These are phyloP conservation scores for Babesia bovis DNA, from an alignment of 169 alveolate genomes.

Conservation along the genomic window DNA sequence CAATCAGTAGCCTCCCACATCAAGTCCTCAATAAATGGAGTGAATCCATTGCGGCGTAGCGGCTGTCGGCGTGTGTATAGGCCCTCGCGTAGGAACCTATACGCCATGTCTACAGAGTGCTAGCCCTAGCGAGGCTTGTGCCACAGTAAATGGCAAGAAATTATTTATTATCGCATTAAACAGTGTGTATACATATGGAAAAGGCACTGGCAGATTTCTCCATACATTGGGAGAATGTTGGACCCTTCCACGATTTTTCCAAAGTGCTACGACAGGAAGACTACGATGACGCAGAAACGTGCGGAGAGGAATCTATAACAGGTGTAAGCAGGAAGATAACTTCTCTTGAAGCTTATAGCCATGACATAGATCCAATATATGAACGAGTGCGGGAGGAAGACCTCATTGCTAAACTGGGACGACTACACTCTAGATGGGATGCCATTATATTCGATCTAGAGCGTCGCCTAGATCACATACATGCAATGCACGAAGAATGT, in stretches of 20 bases:
- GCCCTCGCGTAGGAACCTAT: constrained; percentile 55
- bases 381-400: constrained; percentile 7
- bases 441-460: constrained; percentile 4
- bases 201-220: constrained; percentile 57
- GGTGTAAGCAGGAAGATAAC: not conserved
- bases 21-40: constrained; percentile 62
- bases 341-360: not conserved
- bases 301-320: constrained; percentile 5
- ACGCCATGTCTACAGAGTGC: constrained; percentile 34
- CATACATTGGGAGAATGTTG: constrained; percentile 51
- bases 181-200: constrained; percentile 25
- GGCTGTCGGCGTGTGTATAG: constrained; percentile 45
- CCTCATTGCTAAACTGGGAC: constrained; percentile 1
- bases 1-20: constrained; percentile 64
- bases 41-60: constrained; percentile 31
- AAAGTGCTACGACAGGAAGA: constrained; percentile 13
- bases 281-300: constrained; percentile 10
- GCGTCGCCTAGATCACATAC: constrained; percentile 5
- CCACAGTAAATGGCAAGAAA: not conserved
- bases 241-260: constrained; percentile 56
- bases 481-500: constrained; percentile 25
- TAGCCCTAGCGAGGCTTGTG: not conserved
- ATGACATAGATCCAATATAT: not conserved
- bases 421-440: constrained; percentile 16
- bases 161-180: not conserved